Evolutionary conservation across 2,329 filamentous ascomycete species (phyloP), one percentile per base, ranked within the genome.

Genomic region (Venturia carpophila): DNA sequence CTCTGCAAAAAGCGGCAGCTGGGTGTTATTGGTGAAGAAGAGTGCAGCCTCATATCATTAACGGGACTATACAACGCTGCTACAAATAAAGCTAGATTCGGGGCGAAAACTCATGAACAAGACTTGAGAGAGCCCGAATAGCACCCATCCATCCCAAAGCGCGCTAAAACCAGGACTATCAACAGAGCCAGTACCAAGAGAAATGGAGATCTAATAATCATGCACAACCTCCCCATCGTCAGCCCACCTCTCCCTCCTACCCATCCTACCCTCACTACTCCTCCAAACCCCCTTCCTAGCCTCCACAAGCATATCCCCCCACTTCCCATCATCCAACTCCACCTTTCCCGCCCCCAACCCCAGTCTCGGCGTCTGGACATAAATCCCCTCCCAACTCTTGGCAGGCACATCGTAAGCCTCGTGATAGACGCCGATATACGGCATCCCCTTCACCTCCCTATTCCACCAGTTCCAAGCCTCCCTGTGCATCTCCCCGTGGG

Each of bases 341-440:
- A 64, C 24, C 37, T 45, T 37, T 5, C 21, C 69, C 13, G 69
- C 69, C 30, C 70, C 73, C 27, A 79, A 68, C 6, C 75, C 71
- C 1, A 69, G 72, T 1, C 71, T 71, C 65, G 75, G 71, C 39
- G 68, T 71, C 61, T 80, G 77, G 9, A 76, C 67, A 68, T 84
- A 84, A 30, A 85, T 74, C 1, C 74, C 79, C 77, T 86, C 83
- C 72, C 81, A 83, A 13, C 73, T 73, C 4, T 77, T 75, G 2
- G 73, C 71, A 0, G 77, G 76, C 3, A 79, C 78, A 37, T 76
- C 72, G 67, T 81, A 84, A 0, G 79, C 77, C 76, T 86, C 83
- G 69, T 86, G 83, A 66, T 76, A 84, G 68, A 85, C 79, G 5
- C 78, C 77, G 27, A 85, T 69, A 67, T 82, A 75, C 34, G 70